Base-by-base conservation (phyloP, 164 flowering plant genomes). In the Buxus sempervirens region DNA sequence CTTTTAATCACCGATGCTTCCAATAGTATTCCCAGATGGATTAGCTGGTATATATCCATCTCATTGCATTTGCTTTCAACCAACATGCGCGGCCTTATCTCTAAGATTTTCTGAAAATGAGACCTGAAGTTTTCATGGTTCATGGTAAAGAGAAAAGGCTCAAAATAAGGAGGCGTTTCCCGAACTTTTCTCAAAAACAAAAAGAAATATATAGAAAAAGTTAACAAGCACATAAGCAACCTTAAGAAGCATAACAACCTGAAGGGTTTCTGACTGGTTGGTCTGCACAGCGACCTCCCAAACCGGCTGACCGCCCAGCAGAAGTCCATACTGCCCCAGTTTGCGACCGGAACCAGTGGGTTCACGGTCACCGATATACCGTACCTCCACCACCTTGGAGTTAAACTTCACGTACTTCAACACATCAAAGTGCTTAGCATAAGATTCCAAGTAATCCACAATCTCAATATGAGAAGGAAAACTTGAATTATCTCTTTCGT, bases 231-330 rank as follows among this genome's bases (percentile, higher is more conserved):
- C 45, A 41, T 41, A 5, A 5, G 45, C 5, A 41, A 41, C 45
- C 45, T 12, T 5, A 5, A 41, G 45, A 41, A 41, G 5, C 27
- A 21, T 4, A 24, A 1, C 22, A 1, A 88, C 98, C 98, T 94
- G 76, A 69, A 91, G 38, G 49, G 65, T 54, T 0, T 87, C 83
- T 0, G 90, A 84, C 0, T 77, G 73, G 22, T 67, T 65, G 42
- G 76, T 79, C 67, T 74, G 76, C 24, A 94, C 95, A 16, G 90
- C 90, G 41, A 94, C 83, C 79, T 90, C 90, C 98, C 98, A 94
- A 45, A 78, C 81, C 0, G 98, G 91, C 5, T 70, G 73, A 6
- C 96, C 95, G 5, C 85, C 65, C 49, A 87, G 68, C 10, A 81
- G 74, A 26, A 68, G 64, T 14, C 85, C 83, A 73, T 70, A 75